Evolutionary conservation across 2,329 filamentous ascomycete genomes (phyloP), one percentile per base, ranked within the genome.

Genomic region (Emergomyces africanus): DNA sequence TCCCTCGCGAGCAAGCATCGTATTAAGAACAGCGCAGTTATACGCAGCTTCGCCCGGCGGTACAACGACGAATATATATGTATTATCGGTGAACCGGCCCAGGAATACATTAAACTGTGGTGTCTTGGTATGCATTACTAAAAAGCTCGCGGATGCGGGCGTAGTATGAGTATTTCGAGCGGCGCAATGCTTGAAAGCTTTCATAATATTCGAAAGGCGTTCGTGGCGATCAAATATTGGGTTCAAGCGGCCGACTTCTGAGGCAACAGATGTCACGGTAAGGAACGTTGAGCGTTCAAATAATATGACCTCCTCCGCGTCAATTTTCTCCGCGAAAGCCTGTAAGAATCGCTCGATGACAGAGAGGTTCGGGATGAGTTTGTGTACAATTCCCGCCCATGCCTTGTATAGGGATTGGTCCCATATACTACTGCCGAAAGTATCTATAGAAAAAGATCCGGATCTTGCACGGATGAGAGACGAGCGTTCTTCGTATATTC

Each of bases 351-450:
- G 83, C 75, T 97, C 92, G 64, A 99, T 96, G 50, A 89, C 83
- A 20, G 85, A 79, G 0, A 96, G 83, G 68, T 97, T 97, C 3
- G 94, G 94, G n/a, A 97, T 94, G 51, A 99, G 81, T 70, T 92
- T 91, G 78, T 99, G 94, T 62, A 99, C 96, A 67, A 99, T 96
- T 70, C 89, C 89, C 0, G 94, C 94, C 94, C 94, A 99, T 1
- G 94, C 94, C 74, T 95, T 95, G 79, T 97, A 99, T 42, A 99
- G 79, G 59, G 88, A 95, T 77, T 99, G 94, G 70, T 99, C 94
- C 94, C 94, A 99, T 70, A 99, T 99, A 58, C 89, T 95, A 37
- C 92, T 97, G 10, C 90, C 89, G 71, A 96, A 97, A 61, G 91
- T 90, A 60, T 89, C 89, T 61, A 96, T 81, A 63, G 86, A 82